These are phyloP conservation scores for Ustilago cynodontis DNA, from an alignment of 1,284 basidiomycete species.

Conservation along the genomic window DNA sequence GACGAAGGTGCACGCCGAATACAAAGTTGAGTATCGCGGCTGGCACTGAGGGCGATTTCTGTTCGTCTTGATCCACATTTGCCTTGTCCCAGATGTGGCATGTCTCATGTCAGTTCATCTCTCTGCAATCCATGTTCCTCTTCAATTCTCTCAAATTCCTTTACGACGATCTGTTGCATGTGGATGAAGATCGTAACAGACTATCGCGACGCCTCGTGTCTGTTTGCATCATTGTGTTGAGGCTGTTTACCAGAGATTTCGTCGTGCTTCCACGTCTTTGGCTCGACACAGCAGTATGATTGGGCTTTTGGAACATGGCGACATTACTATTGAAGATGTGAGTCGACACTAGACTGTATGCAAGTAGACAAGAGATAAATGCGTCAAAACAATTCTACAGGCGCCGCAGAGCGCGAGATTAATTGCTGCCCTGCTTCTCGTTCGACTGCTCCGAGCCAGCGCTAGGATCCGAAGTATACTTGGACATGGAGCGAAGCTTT, in stretches of 20 bases:
- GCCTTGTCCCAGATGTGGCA: not conserved
- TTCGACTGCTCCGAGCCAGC: not conserved
- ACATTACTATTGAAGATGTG: not conserved
- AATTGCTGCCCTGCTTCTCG: conserved; percentile 17
- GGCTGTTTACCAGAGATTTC: too few relatives aligned
- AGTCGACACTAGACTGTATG: not conserved
- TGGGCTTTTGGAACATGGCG: too few relatives aligned
- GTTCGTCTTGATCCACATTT: not conserved
- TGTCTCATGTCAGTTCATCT: not conserved
- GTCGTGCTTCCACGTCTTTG: too few relatives aligned
- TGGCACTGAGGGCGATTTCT: conserved; percentile 19
- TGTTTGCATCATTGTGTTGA: not conserved
- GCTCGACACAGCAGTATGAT: too few relatives aligned
- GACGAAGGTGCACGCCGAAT: conserved; percentile 37
- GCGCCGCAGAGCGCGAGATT: not conserved
- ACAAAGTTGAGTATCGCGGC: conserved; percentile 20
- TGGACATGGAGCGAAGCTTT: conserved; percentile 51
- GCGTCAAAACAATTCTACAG: not conserved
- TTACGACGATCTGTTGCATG: not conserved
- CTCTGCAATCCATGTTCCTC: conserved; percentile 7
- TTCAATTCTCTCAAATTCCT: not conserved
- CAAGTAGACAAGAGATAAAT: not conserved
- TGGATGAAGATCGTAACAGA: not conserved
- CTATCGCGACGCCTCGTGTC: too few relatives aligned
- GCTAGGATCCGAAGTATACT: conserved; percentile 36